These are phyloP conservation scores for Cryptococcus sp. DNA, from an alignment of 1,284 basidiomycete genomes.

Conservation along the genomic window DNA sequence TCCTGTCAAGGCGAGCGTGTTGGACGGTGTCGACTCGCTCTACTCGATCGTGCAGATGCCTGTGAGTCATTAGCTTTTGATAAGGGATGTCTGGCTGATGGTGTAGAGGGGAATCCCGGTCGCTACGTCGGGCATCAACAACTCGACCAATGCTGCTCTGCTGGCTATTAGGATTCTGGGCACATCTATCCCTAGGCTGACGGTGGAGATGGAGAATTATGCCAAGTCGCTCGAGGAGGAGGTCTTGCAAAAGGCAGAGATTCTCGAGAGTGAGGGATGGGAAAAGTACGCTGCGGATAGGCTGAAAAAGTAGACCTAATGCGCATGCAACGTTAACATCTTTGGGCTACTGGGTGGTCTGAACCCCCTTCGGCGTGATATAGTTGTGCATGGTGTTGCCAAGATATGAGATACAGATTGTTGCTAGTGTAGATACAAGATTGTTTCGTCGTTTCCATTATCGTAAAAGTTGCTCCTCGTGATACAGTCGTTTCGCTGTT, in stretches of 20 bases:
- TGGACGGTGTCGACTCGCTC: constrained; percentile 94
- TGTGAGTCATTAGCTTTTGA: constrained; percentile 51
- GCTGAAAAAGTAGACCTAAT: constrained; percentile 47
- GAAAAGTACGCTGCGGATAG: constrained; percentile 59
- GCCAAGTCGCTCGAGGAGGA: constrained; percentile 70
- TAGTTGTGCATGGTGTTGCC: neutral
- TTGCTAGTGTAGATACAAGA: no score
- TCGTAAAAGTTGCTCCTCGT: no score
- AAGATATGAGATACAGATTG: no score
- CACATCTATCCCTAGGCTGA: constrained; percentile 62
- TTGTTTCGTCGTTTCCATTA: no score
- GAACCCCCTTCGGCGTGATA: neutral
- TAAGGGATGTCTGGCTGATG: neutral
- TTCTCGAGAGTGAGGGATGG: constrained; percentile 75
- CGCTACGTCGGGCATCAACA: constrained; percentile 96
- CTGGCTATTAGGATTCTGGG: constrained; percentile 85
- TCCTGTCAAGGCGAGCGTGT: constrained; percentile 86
- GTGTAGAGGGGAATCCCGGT: constrained; percentile 86
- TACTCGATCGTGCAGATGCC: constrained; percentile 99
- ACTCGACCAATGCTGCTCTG: constrained; percentile 87
- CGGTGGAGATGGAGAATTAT: constrained; percentile 69
- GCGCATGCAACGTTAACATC: no score
- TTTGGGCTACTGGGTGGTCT: neutral
- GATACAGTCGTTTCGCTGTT: no score
- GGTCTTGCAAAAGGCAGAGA: constrained; percentile 77